Evolutionary conservation across 331 rosid genomes (phyloP), one percentile per base, ranked within the genome.

Genomic region (Rosa hybrid): DNA sequence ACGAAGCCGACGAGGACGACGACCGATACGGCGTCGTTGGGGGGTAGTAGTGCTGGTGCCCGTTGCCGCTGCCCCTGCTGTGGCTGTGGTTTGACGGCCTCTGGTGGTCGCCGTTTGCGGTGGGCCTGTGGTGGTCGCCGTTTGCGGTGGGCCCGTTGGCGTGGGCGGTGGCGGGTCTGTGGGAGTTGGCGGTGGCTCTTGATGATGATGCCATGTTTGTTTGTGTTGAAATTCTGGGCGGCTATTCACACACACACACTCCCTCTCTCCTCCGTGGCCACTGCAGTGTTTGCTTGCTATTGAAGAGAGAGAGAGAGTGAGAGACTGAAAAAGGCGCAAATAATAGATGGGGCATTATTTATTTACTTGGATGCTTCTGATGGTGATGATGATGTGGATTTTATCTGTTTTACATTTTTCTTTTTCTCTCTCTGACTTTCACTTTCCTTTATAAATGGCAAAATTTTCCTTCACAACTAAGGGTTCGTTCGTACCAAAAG

Each of bases 1-100:
- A 86, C 8, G 99, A 96, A 2, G 98, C 96, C 0, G 94, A 78
- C 0, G 91, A 83, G 8, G 94, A 80, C 17, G 42, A 75, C 6
- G 83, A 38, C 21, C 20, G 48, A 18, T 68, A 73, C 0, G 93
- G 85, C 23, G 92, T 39, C n/a, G 83, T 51, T 2, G 87, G 78
- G 79, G 87, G 82, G 81, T 86, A 87, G 25, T 57, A 77, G 2
- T 50, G 81, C 16, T 70, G 86, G 4, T 74, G 56, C 74, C 77
- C 71, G 10, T 30, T 79, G 75, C 7, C 27, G 10, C 27, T 79
- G 75, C 7, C 27, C 76, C 46, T 60, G 74, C 18, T 59, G 12
- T 77, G 57, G 41, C 38, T 34, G 8, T 71, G 50, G 45, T 50
- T 49, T 23, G 79, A 60, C 2, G 87, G 39, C 4, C 72, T 72